A percentile compares a stretch with the other conserved stretches of the same genome.
These are phyloP conservation scores for Candida awuae DNA, from an alignment of 805 yeast genomes.

Conservation along the genomic window DNA sequence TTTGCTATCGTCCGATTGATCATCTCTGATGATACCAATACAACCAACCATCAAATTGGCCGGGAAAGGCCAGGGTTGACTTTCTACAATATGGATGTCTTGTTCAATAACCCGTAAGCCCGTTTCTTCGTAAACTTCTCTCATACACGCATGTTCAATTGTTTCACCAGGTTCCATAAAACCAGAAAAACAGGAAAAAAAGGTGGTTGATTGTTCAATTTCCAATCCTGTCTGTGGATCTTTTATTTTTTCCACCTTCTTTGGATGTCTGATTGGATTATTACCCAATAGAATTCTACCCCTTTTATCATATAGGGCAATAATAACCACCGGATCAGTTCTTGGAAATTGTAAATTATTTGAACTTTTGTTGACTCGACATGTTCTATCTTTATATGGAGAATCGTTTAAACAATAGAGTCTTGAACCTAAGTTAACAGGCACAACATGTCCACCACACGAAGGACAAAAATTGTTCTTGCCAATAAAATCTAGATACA, in stretches of 20 bases:
- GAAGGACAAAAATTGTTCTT: constrained; percentile 78
- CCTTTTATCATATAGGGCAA: constrained; percentile 60
- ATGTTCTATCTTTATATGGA: constrained; percentile 16
- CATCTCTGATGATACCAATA: constrained; percentile 64
- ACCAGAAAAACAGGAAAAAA: constrained; percentile 89
- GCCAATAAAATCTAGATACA: constrained; percentile 77
- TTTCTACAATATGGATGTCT: constrained; percentile 51
- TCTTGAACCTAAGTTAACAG: constrained; percentile 64
- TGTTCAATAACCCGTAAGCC: constrained; percentile 53
- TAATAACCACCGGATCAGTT: constrained; percentile 82
- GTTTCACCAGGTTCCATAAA: constrained; percentile 95
- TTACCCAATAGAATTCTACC: constrained; percentile 64
- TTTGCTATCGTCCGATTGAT: constrained; percentile 48
- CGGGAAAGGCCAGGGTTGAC: constrained; percentile 99
- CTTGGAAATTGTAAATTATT: constrained; percentile 86
- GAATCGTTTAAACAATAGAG: constrained; percentile 39
- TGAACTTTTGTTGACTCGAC: constrained; percentile 33
- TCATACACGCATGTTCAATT: constrained; percentile 73
- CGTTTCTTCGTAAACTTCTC: constrained; percentile 95
- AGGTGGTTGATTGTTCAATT: constrained; percentile 24
- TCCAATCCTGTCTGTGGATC: constrained; percentile 47
- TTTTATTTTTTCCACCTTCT: constrained; percentile 43
- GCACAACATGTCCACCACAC: constrained; percentile 61
- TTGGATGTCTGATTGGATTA: constrained; percentile 36
- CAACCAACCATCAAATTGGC: constrained; percentile 92